Evolutionary conservation across 2,329 filamentous ascomycete species (phyloP).

Genomic region (Tolypocladium endophyticum): DNA sequence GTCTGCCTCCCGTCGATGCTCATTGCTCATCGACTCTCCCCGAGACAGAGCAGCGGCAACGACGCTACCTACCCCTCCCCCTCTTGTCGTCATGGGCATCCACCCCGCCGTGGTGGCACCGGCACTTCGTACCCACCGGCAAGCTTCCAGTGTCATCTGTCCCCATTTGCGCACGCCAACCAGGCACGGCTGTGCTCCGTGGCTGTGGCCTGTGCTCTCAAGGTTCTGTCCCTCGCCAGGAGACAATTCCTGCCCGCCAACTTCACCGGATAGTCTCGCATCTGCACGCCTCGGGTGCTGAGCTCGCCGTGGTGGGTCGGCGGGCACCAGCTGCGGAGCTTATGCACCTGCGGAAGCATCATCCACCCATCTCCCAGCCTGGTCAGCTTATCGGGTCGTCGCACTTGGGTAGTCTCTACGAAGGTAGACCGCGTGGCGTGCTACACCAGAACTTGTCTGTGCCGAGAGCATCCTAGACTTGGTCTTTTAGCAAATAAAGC

Average conservation of each 20-base stretch:
- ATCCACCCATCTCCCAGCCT: background rate
- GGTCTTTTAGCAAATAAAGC: background rate
- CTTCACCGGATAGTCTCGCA: background rate
- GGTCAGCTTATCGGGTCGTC: background rate
- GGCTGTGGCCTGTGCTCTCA: no score
- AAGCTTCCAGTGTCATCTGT: background rate
- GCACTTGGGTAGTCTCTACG: background rate
- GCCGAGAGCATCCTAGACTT: background rate
- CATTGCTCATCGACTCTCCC: background rate
- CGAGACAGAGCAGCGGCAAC: background rate
- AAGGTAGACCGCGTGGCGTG: background rate
- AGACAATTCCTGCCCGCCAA: background rate
- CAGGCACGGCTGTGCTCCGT: background rate
- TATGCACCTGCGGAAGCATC: background rate
- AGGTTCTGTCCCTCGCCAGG: no score
- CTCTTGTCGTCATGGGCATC: background rate
- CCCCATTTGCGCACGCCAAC: background rate
- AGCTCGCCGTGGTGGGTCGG: background rate
- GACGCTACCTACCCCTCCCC: background rate
- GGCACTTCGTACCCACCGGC: background rate
- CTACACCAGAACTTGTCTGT: background rate
- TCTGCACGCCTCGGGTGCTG: background rate
- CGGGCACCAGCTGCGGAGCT: background rate
- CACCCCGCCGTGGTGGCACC: background rate
- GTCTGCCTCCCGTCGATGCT: background rate